phyloP scores from a whole-genome alignment of 805 yeast species.

The Kuraishia cidri region DNA sequence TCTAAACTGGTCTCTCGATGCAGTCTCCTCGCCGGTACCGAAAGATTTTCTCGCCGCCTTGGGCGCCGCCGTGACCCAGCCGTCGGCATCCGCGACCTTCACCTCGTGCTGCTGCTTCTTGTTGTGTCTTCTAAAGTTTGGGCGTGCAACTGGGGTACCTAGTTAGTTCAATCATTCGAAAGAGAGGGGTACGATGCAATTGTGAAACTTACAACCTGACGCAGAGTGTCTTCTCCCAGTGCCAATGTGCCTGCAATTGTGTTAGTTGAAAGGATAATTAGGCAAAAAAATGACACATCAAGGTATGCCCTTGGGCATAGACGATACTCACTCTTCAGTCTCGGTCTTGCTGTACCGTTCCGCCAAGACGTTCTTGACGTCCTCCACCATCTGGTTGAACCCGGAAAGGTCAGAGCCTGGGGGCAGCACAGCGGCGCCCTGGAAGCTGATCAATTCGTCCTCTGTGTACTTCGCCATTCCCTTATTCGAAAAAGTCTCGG shows the following conservation, averaged over 20 bases:
- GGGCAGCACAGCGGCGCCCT: conserved; percentile 49
- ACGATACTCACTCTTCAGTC: too few species aligned
- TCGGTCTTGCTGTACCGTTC: conserved; percentile 7
- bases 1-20: conserved; percentile 35
- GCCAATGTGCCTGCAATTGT: too few species aligned
- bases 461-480: conserved; percentile 54
- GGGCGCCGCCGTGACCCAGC: conserved; percentile 64
- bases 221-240: conserved; percentile 59
- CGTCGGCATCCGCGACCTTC: conserved; percentile 62
- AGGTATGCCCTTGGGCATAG: too few species aligned
- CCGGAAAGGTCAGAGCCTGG: conserved; percentile 55
- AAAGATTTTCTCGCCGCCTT: conserved; percentile 31
- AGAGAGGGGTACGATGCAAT: conserved; percentile 12
- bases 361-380: conserved; percentile 37
- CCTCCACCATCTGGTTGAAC: conserved; percentile 58
- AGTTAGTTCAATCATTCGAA: too few species aligned
- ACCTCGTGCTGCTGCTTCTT: conserved; percentile 36
- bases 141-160: conserved; percentile 33
- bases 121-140: conserved; percentile 49
- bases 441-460: conserved; percentile 54
- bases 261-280: too few species aligned
- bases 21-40: conserved; percentile 38
- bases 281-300: too few species aligned
- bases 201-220: too few species aligned
- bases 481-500: neutral